Percentiles rank a stretch among this genome's conserved stretches.
Conservation (phyloP, 371 early-diverging fungal species). For the Actinomortierella ambigua region DNA sequence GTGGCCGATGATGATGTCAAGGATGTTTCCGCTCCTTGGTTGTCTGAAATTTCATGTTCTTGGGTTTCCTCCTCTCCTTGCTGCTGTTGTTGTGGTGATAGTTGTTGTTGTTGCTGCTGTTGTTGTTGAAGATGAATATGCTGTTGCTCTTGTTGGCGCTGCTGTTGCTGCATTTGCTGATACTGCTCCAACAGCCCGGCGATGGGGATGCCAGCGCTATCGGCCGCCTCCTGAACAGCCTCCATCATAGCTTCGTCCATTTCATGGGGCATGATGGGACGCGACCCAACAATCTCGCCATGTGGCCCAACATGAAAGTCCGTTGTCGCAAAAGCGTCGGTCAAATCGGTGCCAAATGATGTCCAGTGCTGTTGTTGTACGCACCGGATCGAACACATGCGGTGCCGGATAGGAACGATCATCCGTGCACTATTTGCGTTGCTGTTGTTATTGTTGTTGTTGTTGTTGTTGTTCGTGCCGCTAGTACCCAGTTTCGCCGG, state of each 20-base stretch:
- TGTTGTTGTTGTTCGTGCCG: too few relatives aligned
- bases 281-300: constrained; percentile 34
- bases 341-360: constrained; percentile 35
- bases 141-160: constrained; percentile 4
- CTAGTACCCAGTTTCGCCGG: constrained; percentile 25
- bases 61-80: neutral
- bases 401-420: constrained; percentile 36
- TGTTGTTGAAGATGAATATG: neutral
- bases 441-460: neutral
- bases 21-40: neutral
- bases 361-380: constrained; percentile 29
- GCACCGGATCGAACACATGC: constrained; percentile 39
- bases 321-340: constrained; percentile 23
- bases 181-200: constrained; percentile 31
- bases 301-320: constrained; percentile 39
- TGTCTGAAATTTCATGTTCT: neutral
- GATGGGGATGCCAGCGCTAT: constrained; percentile 34
- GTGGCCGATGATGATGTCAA: neutral
- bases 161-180: constrained; percentile 9
- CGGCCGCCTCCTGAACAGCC: constrained; percentile 43
- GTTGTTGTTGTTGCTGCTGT: neutral
- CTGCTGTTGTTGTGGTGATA: neutral
- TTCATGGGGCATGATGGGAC: constrained; percentile 33
- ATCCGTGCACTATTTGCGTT: too few relatives aligned
- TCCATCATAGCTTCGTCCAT: constrained; percentile 43